Base-by-base conservation (phyloP, 306 rosid species). In the Cotoneaster glaucophyllus region DNA sequence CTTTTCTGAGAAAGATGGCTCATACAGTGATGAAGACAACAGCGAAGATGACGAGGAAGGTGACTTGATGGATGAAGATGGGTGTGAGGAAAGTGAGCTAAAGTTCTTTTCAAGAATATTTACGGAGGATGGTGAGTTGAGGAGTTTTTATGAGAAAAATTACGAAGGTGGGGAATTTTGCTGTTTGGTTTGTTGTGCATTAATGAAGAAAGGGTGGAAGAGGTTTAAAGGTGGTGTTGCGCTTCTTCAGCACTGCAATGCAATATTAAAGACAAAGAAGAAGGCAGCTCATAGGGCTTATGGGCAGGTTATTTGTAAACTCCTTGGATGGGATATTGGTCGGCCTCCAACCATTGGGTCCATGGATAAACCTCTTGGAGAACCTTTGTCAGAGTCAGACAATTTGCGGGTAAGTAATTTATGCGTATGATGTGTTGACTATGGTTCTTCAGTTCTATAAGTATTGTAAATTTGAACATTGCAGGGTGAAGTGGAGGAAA, bases 241-340 rank as follows among this genome's bases (percentile, higher is more conserved):
- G 11, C 86, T 91, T 56, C 77, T 87, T 80, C 93, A 88, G 31
- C 96, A 91, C 80, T 84, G 89, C 4, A 84, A 83, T 78, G 43
- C 93, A 8, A 83, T 86, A 29, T 63, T 70, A 24, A 84, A 77
- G 80, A 87, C 93, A 26, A 77, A 67, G 81, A 88, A 87, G 76
- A 88, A 25, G 77, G 82, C 64, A 9, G 93, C 96, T 72, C 96
- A 88, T 56, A 80, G 90, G 85, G 91, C 91, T 76, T 90, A 85
- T 82, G 93, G 87, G 11, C 84, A 25, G 63, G 82, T 85, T 74
- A 76, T 90, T 70, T 87, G 90, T 75, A 84, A 82, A 79, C 73
- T 91, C 69, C 76, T 85, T 71, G 93, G 92, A 76, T 87, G 89
- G 90, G 90, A 87, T 70, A n/a, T 82, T 41, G 80, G 80, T 80